These are phyloP conservation scores for Tylopilus sp. DNA, from an alignment of 768 basidiomycete genomes.

Conservation along the genomic window DNA sequence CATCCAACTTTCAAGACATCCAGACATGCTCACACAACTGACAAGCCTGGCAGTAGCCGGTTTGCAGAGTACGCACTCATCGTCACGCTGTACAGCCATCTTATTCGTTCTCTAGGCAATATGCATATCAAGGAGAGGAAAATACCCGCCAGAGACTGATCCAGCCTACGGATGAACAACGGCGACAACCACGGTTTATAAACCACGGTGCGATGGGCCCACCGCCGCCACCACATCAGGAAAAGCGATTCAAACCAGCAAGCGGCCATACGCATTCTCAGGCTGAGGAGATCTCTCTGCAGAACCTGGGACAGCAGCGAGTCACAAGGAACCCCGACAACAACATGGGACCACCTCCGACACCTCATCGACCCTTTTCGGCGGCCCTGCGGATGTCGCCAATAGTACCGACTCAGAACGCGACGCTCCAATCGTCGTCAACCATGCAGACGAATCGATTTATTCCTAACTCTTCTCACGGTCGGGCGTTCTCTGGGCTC, in stretches of 20 bases:
- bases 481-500: constrained; percentile 20
- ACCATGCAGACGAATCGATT: constrained; percentile 31
- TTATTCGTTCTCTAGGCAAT: constrained; percentile 49
- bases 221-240: constrained; percentile 25
- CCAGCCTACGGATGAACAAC: constrained; percentile 41
- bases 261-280: constrained; percentile 14
- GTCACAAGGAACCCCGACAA: constrained; percentile 20
- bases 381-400: constrained; percentile 25
- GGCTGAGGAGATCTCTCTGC: constrained; percentile 9
- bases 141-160: constrained; percentile 40
- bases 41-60: constrained; percentile 49
- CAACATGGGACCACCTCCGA: constrained; percentile 52
- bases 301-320: constrained; percentile 16
- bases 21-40: constrained; percentile 11
- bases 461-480: constrained; percentile 25
- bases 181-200: constrained; percentile 35
- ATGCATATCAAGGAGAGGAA: constrained; percentile 55
- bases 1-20: constrained; percentile 33
- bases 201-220: constrained; percentile 32
- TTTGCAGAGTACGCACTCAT: constrained; percentile 43
- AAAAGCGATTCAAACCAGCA: constrained; percentile 24
- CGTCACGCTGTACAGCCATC: constrained; percentile 7
- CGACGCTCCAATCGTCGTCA: constrained; percentile 6
- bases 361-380: constrained; percentile 39
- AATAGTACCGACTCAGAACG: constrained; percentile 17